Evolutionary conservation across 2,329 filamentous ascomycete genomes (phyloP), one percentile per base, ranked within the genome.

Genomic region (Aspergillus tanneri): DNA sequence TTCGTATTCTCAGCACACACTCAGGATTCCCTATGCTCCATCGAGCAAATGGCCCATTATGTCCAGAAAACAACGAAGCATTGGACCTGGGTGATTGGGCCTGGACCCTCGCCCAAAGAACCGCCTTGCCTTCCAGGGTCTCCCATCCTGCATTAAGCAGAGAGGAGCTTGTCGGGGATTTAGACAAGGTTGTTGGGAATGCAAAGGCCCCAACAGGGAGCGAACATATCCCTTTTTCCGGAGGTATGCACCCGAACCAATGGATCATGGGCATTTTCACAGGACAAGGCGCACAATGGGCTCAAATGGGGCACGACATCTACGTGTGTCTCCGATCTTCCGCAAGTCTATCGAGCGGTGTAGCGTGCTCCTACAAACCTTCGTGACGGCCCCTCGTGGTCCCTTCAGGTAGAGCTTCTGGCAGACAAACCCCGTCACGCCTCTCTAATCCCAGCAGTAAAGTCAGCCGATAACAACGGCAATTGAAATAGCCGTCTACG

Each of bases 211-310:
- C 7, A 27, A 25, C n/a, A 27, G 2, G 7, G 8, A 27, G 22
- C 9, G 37, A 19, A 23, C n/a, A 5, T 7, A 9, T 14, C 14
- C 9, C 39, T n/a, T 19, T 40, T 3, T 5, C 9, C 14, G n/a
- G 12, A 27, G 10, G n/a, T 21, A 23, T 14, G 14, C 38, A n/a
- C 12, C 38, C n/a, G 37, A 40, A 12, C 9, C 22, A 40, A 9
- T 11, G 22, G 10, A 48, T 50, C 14, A 32, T 53, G 2, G 53
- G 54, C 3, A 27, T 59, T 8, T 59, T 59, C 23, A 57, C 54
- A 12, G 56, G 56, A 1, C 56, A 59, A 19, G 56, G 56, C 6
- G 56, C 54, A 7, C 56, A 59, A 22, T 57, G 48, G 47, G 16
- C 48, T 3, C 18, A 10, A 2, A 59, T 59, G 56, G 56, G 49